Base-by-base conservation (phyloP, 106 monocot species). In the Narthecium ossifragum region DNA sequence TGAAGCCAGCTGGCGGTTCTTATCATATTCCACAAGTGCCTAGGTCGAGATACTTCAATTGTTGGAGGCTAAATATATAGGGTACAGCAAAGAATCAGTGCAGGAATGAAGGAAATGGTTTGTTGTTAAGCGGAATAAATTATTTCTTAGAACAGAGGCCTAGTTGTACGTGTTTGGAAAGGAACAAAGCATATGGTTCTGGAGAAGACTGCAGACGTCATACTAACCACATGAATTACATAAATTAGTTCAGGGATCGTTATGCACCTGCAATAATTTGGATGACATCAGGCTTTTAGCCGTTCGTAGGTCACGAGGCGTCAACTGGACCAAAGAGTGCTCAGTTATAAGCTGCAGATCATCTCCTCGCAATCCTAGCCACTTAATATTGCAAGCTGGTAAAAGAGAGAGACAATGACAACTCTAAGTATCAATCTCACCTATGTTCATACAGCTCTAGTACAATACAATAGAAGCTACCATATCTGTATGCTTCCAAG, bases 371-470 rank as follows among this genome's bases (percentile, higher is more conserved):
- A 96, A 32, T 53, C 96, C 96, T 70, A 96, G 66, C 96, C 96
- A 96, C 73, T 87, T 90, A 21, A 96, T 76, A 71, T 96, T 87
- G 73, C 96, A 96, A 41, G 90, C 96, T 96, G 66, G 32, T 71
- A 78, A 14, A 70, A 12, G 12, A 31, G 63, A 22, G 15, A 64
- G 28, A 29, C 15, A 32, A 13, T 2, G 8, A 31, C 57, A 34
- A 34, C 15, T 1, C 32, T 34, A 33, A 10, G 2, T 14, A 34
- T 34, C 14, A 2, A 55, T 32, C 5, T 0, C 27, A 55, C 13
- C 10, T 30, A 7, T 43, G 43, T 17, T 43, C 6, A 4, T 17
- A 3, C 5, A 43, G 14, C 1, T 17, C 29, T 12, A n/a, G 27
- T 55, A 31, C 17, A 8, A 55, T 31, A 5, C 48, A 17, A 17